Conservation (phyloP, 2,329 filamentous ascomycete species). For the Plenodomus lindquistii region DNA sequence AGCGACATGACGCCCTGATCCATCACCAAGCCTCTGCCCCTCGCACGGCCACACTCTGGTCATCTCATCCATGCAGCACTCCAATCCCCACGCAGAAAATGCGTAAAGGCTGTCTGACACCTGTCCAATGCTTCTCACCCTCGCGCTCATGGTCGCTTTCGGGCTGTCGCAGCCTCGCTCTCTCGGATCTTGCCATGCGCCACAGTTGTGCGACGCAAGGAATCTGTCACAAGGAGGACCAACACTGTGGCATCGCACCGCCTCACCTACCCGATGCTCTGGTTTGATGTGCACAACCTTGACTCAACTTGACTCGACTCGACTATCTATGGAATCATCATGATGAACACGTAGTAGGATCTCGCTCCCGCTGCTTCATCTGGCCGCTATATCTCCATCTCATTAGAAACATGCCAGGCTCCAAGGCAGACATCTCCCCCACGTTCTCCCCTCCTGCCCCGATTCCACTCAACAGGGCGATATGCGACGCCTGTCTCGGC, state of each 20-base stretch:
- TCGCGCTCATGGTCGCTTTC: constrained; percentile 13
- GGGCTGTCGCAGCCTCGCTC: constrained; percentile 2
- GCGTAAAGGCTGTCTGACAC: constrained; percentile 4
- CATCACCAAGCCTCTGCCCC: constrained; percentile 5
- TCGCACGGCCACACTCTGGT: not conserved
- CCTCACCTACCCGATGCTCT: constrained; percentile 17
- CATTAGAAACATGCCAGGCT: too few species aligned
- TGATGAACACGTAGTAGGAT: not conserved
- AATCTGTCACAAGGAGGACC: constrained; percentile 25
- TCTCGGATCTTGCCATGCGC: constrained; percentile 26
- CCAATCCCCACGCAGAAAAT: constrained; percentile 11
- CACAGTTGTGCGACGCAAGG: constrained; percentile 25
- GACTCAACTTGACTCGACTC: constrained; percentile 3
- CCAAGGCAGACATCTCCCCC: not conserved
- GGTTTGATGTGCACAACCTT: constrained; percentile 14
- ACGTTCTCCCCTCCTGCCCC: not conserved
- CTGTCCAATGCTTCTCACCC: constrained; percentile 22
- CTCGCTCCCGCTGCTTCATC: not conserved
- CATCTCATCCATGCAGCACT: constrained; percentile 3
- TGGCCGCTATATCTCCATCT: not conserved
- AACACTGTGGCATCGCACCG: constrained; percentile 8
- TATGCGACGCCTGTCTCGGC: not conserved
- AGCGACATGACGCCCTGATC: constrained; percentile 11
- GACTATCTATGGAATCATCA: constrained; percentile 12
- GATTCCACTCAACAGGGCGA: not conserved